Evolutionary conservation across 371 early-diverging fungal genomes (phyloP), one percentile per base, ranked within the genome.

Genomic region (Globomyces sp.): DNA sequence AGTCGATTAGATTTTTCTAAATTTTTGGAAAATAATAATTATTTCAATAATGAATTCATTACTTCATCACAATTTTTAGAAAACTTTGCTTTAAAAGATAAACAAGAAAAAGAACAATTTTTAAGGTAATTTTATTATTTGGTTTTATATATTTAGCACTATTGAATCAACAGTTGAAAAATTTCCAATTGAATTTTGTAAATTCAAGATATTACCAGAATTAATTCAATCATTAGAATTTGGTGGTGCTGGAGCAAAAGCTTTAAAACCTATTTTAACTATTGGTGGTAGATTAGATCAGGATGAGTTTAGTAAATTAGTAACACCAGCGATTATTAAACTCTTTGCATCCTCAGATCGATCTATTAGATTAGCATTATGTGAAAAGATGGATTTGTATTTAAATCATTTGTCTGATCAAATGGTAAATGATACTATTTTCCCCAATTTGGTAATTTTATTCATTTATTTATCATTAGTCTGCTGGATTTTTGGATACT

Each of bases 301-400:
- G 41, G 81, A 86, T 10, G 93, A 95, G 59, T 95, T 88, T 68
- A 86, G 87, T 2, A 50, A 71, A 1, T 64, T 88, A 10, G 76
- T 98, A 40, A 77, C 89, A 3, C 88, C 89, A 2, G 83, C 89
- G 9, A 81, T 96, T 13, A 79, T 94, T 6, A 86, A 89, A 62
- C 83, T 95, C 83, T 96, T 95, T 84, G 81, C 90, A 3, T 87
- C 91, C 0, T 87, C 91, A 9, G 97, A 98, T 79, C 87, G 98
- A 2, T 84, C 87, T 1, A 90, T 96, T 58, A 86, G 98, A 34
- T 80, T 94, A 66, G 88, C 87, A 66, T 74, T 98, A 44, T 82
- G 95, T 45, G 94, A 93, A 69, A 87, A 88, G 59, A 75, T 96
- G 73, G 80, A 79, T 1, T 74, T 82, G 2, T 93, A 90, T 66